Evolutionary conservation across 495 filamentous ascomycete genomes (phyloP).

Genomic region (Aspergillus heteromorphus): DNA sequence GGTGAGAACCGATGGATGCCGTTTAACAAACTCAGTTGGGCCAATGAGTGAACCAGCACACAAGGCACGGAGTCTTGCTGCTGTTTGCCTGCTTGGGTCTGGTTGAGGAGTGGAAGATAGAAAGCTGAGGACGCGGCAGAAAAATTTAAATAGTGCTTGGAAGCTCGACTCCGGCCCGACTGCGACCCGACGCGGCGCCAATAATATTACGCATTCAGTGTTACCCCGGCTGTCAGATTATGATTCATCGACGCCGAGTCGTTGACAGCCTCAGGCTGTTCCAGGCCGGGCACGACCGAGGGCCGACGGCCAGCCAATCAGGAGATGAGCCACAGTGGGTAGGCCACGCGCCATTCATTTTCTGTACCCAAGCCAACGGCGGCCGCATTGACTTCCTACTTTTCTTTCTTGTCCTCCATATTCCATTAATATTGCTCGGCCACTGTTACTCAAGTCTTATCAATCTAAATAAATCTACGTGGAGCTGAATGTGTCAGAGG

Average conservation of each 20-base stretch:
- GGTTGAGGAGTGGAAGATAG: background rate
- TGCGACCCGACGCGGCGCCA: too few relatives aligned
- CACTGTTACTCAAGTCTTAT: too few relatives aligned
- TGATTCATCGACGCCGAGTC: too few relatives aligned
- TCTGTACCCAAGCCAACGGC: slow-evolving; percentile 16
- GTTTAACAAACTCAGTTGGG: background rate
- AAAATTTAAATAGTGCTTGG: slow-evolving; percentile 36
- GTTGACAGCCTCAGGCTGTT: slow-evolving; percentile 19
- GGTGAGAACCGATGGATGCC: background rate
- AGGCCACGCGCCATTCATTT: slow-evolving; percentile 43
- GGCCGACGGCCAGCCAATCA: slow-evolving; percentile 26
- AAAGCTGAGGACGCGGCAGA: slow-evolving; percentile 1
- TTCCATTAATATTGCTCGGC: too few relatives aligned
- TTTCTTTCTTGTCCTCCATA: slow-evolving; percentile 31
- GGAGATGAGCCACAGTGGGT: slow-evolving; percentile 8
- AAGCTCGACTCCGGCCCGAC: slow-evolving; percentile 28
- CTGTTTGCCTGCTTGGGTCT: background rate
- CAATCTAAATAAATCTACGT: too few relatives aligned
- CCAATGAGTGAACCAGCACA: too few relatives aligned
- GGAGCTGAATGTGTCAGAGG: too few relatives aligned
- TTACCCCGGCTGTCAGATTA: slow-evolving; percentile 10
- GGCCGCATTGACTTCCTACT: slow-evolving; percentile 11
- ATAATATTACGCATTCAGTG: too few relatives aligned
- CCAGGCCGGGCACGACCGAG: slow-evolving; percentile 24
- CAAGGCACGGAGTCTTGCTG: too few relatives aligned